Percentiles rank a stretch among this genome's conserved stretches.
These are phyloP conservation scores for Mucor ambiguus DNA, from an alignment of 371 early-diverging fungal species.

Conservation along the genomic window DNA sequence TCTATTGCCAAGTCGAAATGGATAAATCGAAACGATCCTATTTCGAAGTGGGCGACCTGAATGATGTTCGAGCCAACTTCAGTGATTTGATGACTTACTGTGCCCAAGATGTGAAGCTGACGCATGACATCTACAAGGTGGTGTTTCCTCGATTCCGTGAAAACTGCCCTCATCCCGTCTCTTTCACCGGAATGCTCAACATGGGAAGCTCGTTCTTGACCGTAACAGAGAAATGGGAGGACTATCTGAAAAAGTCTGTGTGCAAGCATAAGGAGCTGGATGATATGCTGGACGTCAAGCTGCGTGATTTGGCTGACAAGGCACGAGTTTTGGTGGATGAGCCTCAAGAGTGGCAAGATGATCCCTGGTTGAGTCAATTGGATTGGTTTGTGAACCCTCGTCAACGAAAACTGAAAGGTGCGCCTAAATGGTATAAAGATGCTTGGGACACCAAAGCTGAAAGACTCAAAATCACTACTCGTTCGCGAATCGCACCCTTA, in stretches of 20 bases:
- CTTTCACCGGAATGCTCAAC: slow-evolving; percentile 89
- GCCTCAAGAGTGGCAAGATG: slow-evolving; percentile 45
- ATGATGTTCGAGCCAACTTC: slow-evolving; percentile 63
- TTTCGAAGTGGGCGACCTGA: slow-evolving; percentile 65
- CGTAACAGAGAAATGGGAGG: slow-evolving; percentile 77
- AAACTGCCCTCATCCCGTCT: slow-evolving; percentile 93
- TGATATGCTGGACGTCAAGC: slow-evolving; percentile 57
- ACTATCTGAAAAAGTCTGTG: slow-evolving; percentile 63
- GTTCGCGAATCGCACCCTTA: slow-evolving; percentile 80
- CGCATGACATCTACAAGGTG: slow-evolving; percentile 70
- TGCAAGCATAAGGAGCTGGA: slow-evolving; percentile 57
- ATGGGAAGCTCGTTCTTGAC: slow-evolving; percentile 91
- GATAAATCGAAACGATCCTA: slow-evolving; percentile 77
- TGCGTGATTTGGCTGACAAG: slow-evolving; percentile 69
- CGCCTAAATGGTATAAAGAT: slow-evolving; percentile 89
- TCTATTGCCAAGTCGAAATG: slow-evolving; percentile 72
- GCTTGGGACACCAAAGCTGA: slow-evolving; percentile 66
- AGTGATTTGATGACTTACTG: slow-evolving; percentile 81
- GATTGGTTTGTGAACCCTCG: slow-evolving; percentile 77
- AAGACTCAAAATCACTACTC: slow-evolving; percentile 66
- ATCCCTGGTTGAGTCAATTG: slow-evolving; percentile 88
- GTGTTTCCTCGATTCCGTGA: slow-evolving; percentile 73
- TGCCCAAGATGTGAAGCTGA: slow-evolving; percentile 85
- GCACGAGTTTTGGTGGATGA: slow-evolving; percentile 51
- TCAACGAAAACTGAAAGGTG: slow-evolving; percentile 60